A percentile compares a stretch with the other conserved stretches of the same genome.
phyloP scores from a whole-genome alignment of 768 basidiomycete genomes.

The Termitomyces sp. region DNA sequence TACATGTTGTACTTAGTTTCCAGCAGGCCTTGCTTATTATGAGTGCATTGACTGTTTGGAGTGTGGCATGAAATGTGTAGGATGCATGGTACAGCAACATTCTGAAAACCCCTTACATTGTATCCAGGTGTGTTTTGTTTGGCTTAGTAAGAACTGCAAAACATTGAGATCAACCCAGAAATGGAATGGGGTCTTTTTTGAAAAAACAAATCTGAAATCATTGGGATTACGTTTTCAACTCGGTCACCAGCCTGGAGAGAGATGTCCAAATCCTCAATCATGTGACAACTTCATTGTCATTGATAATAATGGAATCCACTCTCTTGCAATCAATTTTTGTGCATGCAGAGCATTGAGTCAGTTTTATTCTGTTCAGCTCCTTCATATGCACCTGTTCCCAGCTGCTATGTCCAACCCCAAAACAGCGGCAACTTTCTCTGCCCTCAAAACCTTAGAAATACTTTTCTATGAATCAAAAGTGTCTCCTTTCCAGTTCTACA shows the following conservation, averaged over 20 bases:
- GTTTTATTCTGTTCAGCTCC: neutral
- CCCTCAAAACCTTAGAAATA: no score
- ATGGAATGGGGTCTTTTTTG: neutral
- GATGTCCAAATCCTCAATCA: neutral
- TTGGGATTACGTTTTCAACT: neutral
- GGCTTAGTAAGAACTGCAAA: neutral
- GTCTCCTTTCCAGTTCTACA: no score
- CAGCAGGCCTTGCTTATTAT: neutral
- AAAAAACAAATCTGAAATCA: no score
- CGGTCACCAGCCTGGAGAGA: neutral
- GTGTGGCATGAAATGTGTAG: neutral
- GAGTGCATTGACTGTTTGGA: constrained; percentile 3
- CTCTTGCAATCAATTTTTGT: neutral
- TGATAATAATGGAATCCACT: neutral
- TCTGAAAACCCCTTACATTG: constrained; percentile 1
- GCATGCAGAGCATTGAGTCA: neutral
- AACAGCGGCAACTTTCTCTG: neutral
- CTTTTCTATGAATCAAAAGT: no score
- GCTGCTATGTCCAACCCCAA: neutral
- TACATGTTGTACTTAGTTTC: neutral
- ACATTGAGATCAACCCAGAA: no score
- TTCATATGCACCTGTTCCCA: neutral
- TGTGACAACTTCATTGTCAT: neutral
- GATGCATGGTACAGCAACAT: neutral
- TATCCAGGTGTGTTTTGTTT: neutral